These are phyloP conservation scores for Trebouxiophyceae sp. DNA, from an alignment of 163 green algal genomes.

Conservation along the genomic window DNA sequence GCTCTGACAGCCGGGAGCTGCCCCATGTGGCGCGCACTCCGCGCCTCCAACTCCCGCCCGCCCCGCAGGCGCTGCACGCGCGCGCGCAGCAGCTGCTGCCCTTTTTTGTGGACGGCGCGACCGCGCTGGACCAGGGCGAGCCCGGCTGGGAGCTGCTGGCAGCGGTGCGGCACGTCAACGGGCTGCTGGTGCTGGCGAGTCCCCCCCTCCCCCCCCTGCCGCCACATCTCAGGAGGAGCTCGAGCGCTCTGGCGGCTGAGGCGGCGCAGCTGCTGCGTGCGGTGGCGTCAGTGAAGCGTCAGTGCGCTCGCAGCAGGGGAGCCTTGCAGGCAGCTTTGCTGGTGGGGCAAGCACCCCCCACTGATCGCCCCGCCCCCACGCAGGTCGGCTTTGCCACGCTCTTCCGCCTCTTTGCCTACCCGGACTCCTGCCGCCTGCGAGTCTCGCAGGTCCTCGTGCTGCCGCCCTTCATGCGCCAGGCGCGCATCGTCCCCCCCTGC, in stretches of 20 bases:
- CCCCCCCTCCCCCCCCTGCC: neutral
- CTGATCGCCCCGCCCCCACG: too few species aligned
- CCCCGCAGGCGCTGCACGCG: slow-evolving; percentile 59
- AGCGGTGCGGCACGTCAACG: slow-evolving; percentile 23
- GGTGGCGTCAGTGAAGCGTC: too few species aligned
- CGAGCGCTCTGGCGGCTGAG: too few species aligned
- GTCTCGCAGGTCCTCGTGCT: slow-evolving; percentile 59
- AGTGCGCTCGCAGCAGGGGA: too few species aligned
- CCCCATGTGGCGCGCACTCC: too few species aligned
- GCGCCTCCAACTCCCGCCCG: too few species aligned
- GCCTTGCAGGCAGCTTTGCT: too few species aligned
- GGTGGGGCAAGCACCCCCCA: too few species aligned
- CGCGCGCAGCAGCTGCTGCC: slow-evolving; percentile 74
- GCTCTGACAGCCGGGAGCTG: too few species aligned
- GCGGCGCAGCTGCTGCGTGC: too few species aligned
- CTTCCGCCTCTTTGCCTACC: slow-evolving; percentile 75
- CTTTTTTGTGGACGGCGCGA: slow-evolving; percentile 83
- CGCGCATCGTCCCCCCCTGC: too few species aligned
- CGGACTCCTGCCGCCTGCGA: slow-evolving; percentile 43
- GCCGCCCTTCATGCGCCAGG: slow-evolving; percentile 38
- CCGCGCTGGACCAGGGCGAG: slow-evolving; percentile 68
- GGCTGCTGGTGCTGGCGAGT: neutral
- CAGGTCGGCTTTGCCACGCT: slow-evolving; percentile 59
- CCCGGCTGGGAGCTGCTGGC: slow-evolving; percentile 69
- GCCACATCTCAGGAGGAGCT: too few species aligned